These are phyloP conservation scores for Primulina huaijiensis DNA, from an alignment of 257 asterid genomes.

Conservation along the genomic window DNA sequence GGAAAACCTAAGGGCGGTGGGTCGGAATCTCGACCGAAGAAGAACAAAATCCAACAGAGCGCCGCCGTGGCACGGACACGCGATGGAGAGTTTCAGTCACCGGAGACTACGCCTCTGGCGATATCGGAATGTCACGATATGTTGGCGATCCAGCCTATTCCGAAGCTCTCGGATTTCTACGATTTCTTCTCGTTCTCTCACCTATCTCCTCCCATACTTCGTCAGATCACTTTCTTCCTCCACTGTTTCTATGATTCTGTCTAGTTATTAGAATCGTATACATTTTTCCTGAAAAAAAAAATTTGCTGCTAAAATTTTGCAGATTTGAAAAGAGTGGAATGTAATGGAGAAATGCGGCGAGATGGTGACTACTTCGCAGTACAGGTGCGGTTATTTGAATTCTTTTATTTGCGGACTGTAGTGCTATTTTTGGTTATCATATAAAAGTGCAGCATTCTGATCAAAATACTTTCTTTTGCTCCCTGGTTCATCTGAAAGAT, in stretches of 20 bases:
- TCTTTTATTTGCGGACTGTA: not conserved
- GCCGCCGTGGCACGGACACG: conserved; percentile 39
- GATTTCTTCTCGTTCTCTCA: conserved; percentile 90
- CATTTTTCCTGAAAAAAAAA: not conserved
- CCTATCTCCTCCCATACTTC: conserved; percentile 74
- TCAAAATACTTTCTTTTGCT: not conserved
- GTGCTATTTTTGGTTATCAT: conserved; percentile 1
- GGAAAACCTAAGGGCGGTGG: conserved; percentile 57
- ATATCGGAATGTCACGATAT: conserved; percentile 65
- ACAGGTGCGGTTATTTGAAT: conserved; percentile 57
- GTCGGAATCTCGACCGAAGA: conserved; percentile 50
- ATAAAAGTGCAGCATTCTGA: not conserved
- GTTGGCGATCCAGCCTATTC: conserved; percentile 96
- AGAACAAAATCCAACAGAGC: conserved; percentile 41
- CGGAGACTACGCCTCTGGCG: conserved; percentile 49
- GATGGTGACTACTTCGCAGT: conserved; percentile 81
- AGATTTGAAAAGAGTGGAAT: conserved; percentile 67
- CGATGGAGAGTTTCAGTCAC: conserved; percentile 50
- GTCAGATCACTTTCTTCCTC: conserved; percentile 41
- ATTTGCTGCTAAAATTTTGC: conserved; percentile 18
- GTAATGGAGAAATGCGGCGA: conserved; percentile 47
- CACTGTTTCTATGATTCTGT: not conserved
- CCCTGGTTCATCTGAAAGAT: not conserved
- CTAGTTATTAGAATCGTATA: not conserved
- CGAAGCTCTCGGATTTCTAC: conserved; percentile 95